Evolutionary conservation across 352 stramenopile species (phyloP).

Genomic region (Saprolegnia parasitica): DNA sequence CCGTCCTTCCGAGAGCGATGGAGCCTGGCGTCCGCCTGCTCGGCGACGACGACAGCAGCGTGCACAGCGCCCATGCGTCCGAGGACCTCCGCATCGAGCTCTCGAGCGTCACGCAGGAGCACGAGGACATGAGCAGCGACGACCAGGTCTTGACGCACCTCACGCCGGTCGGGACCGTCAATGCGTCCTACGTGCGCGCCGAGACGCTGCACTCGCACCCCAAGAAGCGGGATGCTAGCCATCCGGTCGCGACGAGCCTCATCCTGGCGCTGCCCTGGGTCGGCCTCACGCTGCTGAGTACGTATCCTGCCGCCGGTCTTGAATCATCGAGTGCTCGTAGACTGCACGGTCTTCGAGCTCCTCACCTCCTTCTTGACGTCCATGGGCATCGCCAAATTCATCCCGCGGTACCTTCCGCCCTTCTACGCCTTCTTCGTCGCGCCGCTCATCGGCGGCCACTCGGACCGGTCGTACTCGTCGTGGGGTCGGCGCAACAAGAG

Average conservation of each 20-base stretch:
- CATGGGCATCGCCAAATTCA: slow-evolving; percentile 54
- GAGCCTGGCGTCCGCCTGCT: background rate
- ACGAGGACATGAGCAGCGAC: background rate
- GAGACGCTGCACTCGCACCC: background rate
- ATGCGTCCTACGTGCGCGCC: background rate
- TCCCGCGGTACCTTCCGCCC: slow-evolving; percentile 58
- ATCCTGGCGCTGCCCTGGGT: slow-evolving; percentile 70
- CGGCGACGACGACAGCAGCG: background rate
- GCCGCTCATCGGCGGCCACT: slow-evolving; percentile 63
- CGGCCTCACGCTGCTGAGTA: slow-evolving; percentile 65
- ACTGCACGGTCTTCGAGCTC: slow-evolving; percentile 60
- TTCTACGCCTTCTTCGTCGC: slow-evolving; percentile 62
- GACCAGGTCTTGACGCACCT: background rate
- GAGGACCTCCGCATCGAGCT: background rate
- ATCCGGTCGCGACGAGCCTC: slow-evolving; percentile 47
- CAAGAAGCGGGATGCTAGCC: slow-evolving; percentile 30
- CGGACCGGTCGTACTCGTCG: slow-evolving; percentile 63
- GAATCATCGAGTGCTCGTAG: slow-evolving; percentile 32
- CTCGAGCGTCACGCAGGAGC: background rate
- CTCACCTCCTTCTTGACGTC: slow-evolving; percentile 66
- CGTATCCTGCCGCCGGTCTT: slow-evolving; percentile 21
- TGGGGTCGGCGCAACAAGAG: slow-evolving; percentile 68
- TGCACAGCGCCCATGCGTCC: background rate
- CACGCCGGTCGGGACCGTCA: background rate
- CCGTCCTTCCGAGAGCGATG: background rate